phyloP scores from a whole-genome alignment of 257 asterid genomes.

The Solanum sejunctum region DNA sequence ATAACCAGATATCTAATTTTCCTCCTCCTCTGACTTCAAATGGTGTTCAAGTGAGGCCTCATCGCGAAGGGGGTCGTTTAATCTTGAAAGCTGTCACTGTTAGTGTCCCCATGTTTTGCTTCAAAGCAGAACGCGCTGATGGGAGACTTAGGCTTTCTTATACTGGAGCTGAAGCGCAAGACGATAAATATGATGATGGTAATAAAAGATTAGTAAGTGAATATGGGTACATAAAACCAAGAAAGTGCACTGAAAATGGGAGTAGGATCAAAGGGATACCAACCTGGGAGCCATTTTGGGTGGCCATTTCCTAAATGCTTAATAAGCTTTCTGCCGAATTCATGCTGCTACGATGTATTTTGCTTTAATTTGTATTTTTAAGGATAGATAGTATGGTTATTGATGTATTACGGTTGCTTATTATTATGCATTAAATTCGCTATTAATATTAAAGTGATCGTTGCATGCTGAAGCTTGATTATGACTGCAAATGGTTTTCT shows the following conservation, averaged over 20 bases:
- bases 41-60: constrained; percentile 34
- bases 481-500: neutral
- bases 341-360: neutral
- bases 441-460: neutral
- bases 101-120: constrained; percentile 3
- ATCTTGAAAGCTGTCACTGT: constrained; percentile 40
- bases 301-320: neutral
- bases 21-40: constrained; percentile 70
- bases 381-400: neutral
- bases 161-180: neutral
- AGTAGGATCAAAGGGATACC: neutral
- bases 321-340: neutral
- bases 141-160: constrained; percentile 64
- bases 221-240: neutral
- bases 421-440: neutral
- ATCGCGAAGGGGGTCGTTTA: constrained; percentile 57
- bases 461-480: neutral
- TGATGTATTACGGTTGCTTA: neutral
- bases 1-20: constrained; percentile 2
- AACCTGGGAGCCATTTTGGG: neutral
- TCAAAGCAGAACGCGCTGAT: constrained; percentile 46
- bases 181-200: neutral
- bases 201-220: neutral
- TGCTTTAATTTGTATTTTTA: neutral
- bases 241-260: neutral